Evolutionary conservation across 768 basidiomycete genomes (phyloP), one percentile per base, ranked within the genome.

Genomic region (Podaxis sp.): DNA sequence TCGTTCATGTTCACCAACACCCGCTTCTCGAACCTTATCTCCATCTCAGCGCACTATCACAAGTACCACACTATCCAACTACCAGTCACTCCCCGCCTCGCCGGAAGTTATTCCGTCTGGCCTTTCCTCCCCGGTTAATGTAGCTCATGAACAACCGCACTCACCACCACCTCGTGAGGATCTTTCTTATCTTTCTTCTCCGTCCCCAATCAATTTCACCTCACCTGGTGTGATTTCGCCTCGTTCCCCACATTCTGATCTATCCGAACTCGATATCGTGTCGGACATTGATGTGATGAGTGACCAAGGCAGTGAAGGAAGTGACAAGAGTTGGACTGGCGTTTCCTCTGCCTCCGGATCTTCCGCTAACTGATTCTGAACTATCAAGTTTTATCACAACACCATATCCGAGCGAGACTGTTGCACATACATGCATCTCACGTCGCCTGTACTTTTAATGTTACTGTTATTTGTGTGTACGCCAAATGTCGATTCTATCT

Each of bases 231-330:
- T 36, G 10, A 42, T 61, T 40, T 61, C 59, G 14, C 59, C 59
- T 38, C 59, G 59, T 36, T 60, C 59, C 46, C 59, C 59, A 3
- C 59, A 52, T 18, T 55, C 53, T 47, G 53, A 61, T 37, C 14
- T 61, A 25, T 61, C 59, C 13, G 59, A 61, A 36, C 44, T 61
- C 13, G 59, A 61, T 4, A 55, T 54, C 18, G 53, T 16, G 36
- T 48, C 59, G 36, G 59, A 61, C 35, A n/a, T 61, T n/a, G 59
- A 61, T 16, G 59, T 32, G 14, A 46, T 61, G 14, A 61, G 59
- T 36, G 59, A 61, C 6, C 53, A 25, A 48, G 53, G 59, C 11
- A 61, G 59, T 32, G 59, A 55, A 36, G 59, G 59, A 14, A 61
- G 59, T 48, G 51, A 37, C 23, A 54, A 18, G 46, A 61, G 59